Evolutionary conservation across 1,139 yeast species (phyloP).

Genomic region (Lodderomyces oxycetoniae): DNA sequence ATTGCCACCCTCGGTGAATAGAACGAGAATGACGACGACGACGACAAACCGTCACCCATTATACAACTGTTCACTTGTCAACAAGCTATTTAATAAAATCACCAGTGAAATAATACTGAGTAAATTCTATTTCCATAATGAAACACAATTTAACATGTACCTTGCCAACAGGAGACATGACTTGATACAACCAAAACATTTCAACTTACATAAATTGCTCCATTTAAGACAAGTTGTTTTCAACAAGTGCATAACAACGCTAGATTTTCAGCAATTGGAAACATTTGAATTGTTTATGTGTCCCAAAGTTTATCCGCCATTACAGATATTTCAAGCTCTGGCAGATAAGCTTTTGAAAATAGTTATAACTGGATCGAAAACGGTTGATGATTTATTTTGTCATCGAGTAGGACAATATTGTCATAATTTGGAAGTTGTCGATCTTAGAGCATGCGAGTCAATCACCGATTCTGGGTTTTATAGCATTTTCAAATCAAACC

Average conservation of each 20-base stretch:
- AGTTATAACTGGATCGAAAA: conserved; percentile 70
- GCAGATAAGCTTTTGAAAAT: conserved; percentile 47
- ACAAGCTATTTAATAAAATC: conserved; percentile 57
- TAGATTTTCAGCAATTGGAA: conserved; percentile 47
- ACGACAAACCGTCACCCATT: conserved; percentile 23
- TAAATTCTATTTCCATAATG: conserved; percentile 52
- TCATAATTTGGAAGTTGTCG: conserved; percentile 60
- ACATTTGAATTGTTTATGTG: conserved; percentile 84
- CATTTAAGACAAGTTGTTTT: conserved; percentile 28
- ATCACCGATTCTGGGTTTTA: conserved; percentile 74
- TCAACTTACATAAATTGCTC: conserved; percentile 37
- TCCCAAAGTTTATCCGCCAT: conserved; percentile 61
- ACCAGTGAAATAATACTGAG: conserved; percentile 52
- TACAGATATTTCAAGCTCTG: conserved; percentile 33
- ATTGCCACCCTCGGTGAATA: too few species aligned
- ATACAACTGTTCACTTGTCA: conserved; percentile 62
- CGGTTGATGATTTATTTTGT: conserved; percentile 58
- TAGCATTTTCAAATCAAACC: conserved; percentile 58
- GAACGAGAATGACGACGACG: conserved; percentile 1
- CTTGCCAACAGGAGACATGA: conserved; percentile 5
- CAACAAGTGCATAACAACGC: conserved; percentile 17
- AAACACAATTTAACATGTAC: conserved; percentile 33
- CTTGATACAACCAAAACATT: conserved; percentile 28
- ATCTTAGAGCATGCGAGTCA: conserved; percentile 78
- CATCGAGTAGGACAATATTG: conserved; percentile 48